Evolutionary conservation across 2,329 filamentous ascomycete species (phyloP).

Genomic region (Colletotrichum viniferum): DNA sequence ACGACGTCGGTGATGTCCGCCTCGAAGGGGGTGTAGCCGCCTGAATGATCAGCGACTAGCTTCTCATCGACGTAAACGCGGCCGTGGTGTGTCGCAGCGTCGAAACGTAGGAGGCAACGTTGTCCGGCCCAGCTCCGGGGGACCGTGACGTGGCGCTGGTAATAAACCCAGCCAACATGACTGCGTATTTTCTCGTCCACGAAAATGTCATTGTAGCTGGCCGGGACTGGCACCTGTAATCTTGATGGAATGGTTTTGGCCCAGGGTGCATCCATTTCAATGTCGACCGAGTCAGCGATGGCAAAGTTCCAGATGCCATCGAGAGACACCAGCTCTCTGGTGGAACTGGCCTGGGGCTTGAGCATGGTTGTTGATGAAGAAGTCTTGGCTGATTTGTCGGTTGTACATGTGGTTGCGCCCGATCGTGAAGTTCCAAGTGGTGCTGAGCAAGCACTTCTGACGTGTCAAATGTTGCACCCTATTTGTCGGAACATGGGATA

Average conservation of each 20-base stretch:
- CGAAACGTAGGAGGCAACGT: slow-evolving; percentile 27
- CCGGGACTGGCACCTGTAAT: slow-evolving; percentile 26
- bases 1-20: slow-evolving; percentile 27
- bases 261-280: slow-evolving; percentile 19
- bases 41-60: slow-evolving; percentile 27
- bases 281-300: slow-evolving; percentile 3
- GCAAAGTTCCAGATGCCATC: slow-evolving; percentile 30
- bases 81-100: slow-evolving; percentile 30
- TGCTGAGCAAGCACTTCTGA: neutral
- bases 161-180: slow-evolving; percentile 35
- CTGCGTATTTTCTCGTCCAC: slow-evolving; percentile 26
- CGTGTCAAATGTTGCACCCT: neutral
- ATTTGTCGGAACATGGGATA: neutral
- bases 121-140: slow-evolving; percentile 24
- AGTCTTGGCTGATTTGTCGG: neutral
- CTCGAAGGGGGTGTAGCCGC: slow-evolving; percentile 33
- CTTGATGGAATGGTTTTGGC: slow-evolving; percentile 32
- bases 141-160: slow-evolving; percentile 29
- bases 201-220: slow-evolving; percentile 30
- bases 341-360: slow-evolving; percentile 21
- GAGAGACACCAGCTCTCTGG: slow-evolving; percentile 22
- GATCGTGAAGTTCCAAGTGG: neutral
- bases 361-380: slow-evolving; percentile 10
- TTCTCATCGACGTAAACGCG: slow-evolving; percentile 30
- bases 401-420: neutral